Base-by-base conservation (phyloP, 2,329 filamentous ascomycete species). In the Calonectria hawksworthii region DNA sequence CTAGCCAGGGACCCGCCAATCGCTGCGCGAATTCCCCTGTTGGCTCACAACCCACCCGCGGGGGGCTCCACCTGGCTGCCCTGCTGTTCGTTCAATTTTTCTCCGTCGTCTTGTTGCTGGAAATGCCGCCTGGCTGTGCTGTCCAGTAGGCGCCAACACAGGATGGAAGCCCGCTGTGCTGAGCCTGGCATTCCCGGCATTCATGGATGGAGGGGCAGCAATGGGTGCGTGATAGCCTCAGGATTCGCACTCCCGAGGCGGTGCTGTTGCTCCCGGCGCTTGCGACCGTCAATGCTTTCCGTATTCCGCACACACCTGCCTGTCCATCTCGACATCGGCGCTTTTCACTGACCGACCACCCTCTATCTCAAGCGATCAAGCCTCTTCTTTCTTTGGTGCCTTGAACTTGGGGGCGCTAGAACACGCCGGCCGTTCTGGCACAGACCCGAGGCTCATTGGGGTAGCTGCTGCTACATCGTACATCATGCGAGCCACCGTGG, bases 401-500 rank as follows among this genome's bases (percentile, higher is more conserved):
- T 41, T 28, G 34, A n/a, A 28, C n/a, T 26, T 63, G 56, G 56
- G 52, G 30, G 41, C 61, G 36, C 61, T 50, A 47, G 61, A 65
- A 65, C 38, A 32, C 61, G 38, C 67, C 67, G 67, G 52, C 50
- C 30, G 61, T 50, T 70, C 61, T 70, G 36, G 41, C 67, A 61
- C 41, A 61, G 70, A 68, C 41, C 36, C 28, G 30, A 52, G n/a
- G 71, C 50, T 56, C 66, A 28, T 65, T 41, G 50, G 41, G 34
- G 63, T 61, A 50, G 13, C 28, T 69, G 18, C 28, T 69, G 67
- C 72, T 63, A 54, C 63, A 54, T 54, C 13, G 52, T 71, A 68
- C 72, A 74, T 71, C 59, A 74, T 71, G 72, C 72, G 68, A 64
- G 68, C 72, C 63, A 74, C 68, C 68, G 68, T 74, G 72, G 68